Percentiles rank a stretch among this genome's conserved stretches.
Conservation (phyloP, 768 basidiomycete species). For the Cytidiella melzeri region DNA sequence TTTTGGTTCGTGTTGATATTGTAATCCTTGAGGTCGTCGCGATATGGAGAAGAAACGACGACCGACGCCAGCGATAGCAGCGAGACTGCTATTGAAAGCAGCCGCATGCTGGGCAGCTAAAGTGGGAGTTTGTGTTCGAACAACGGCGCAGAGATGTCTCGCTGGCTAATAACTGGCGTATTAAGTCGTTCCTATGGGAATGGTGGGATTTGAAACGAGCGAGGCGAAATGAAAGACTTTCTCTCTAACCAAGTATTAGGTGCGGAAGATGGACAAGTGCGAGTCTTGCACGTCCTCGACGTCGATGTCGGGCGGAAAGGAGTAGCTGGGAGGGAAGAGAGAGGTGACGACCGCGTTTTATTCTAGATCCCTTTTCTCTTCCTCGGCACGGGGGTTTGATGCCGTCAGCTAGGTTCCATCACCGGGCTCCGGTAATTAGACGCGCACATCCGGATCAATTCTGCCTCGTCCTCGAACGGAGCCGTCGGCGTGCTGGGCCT, state of each 20-base stretch:
- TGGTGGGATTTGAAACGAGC: conserved; percentile 4
- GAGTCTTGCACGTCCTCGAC: conserved; percentile 3
- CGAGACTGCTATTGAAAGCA: conserved; percentile 36
- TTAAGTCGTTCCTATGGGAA: conserved; percentile 2
- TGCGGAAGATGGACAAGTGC: background rate
- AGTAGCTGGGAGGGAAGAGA: conserved; percentile 7
- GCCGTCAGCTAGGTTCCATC: background rate
- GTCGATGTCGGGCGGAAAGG: conserved; percentile 7
- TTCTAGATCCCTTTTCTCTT: conserved; percentile 6
- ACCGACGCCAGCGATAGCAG: conserved; percentile 34
- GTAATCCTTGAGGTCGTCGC: conserved; percentile 58
- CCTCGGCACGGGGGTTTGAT: conserved; percentile 6
- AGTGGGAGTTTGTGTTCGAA: background rate
- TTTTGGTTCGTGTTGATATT: conserved; percentile 77
- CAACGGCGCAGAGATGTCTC: background rate
- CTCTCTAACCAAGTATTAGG: background rate
- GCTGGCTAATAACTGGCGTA: conserved; percentile 1
- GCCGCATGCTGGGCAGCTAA: conserved; percentile 35
- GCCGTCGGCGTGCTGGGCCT: too few species aligned
- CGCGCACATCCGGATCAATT: background rate
- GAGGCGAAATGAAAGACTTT: background rate
- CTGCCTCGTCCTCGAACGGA: too few species aligned
- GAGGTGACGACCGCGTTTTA: conserved; percentile 7
- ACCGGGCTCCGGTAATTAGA: background rate
- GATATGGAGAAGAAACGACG: conserved; percentile 58